phyloP scores from a whole-genome alignment of 345 rosid genomes.

The Erucastrum elatum region DNA sequence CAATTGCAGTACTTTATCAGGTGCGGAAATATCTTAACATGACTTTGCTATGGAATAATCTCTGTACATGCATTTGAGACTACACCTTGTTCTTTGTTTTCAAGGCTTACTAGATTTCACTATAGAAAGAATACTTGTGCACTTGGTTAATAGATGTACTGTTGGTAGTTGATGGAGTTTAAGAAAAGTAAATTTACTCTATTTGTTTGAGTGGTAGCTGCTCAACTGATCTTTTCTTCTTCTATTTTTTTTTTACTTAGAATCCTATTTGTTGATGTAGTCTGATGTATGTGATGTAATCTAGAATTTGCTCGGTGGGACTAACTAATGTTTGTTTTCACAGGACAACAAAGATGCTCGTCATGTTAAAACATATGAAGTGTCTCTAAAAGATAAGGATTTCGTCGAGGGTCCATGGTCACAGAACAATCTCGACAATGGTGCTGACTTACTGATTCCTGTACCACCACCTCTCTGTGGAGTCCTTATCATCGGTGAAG shows the following conservation, averaged over 20 bases:
- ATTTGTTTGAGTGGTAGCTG: constrained; percentile 1
- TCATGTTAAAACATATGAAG: constrained; percentile 95
- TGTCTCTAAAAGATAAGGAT: constrained; percentile 91
- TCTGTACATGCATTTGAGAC: background rate
- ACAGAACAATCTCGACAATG: constrained; percentile 93
- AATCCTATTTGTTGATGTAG: constrained; percentile 1
- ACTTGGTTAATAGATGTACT: constrained; percentile 5
- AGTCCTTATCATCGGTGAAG: constrained; percentile 96
- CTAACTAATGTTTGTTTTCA: constrained; percentile 29
- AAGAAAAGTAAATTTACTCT: constrained; percentile 8
- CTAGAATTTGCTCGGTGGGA: background rate
- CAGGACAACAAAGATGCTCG: constrained; percentile 99
- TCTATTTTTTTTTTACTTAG: background rate
- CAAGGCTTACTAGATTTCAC: background rate
- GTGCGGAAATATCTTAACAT: constrained; percentile 37
- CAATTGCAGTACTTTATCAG: constrained; percentile 96
- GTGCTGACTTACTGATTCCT: constrained; percentile 89
- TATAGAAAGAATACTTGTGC: background rate
- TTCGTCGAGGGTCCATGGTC: constrained; percentile 97
- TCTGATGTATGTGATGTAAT: constrained; percentile 4
- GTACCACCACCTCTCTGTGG: constrained; percentile 98
- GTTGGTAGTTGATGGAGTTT: constrained; percentile 13
- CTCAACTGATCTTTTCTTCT: background rate
- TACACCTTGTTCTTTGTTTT: background rate
- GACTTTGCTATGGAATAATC: background rate